A percentile compares a stretch with the other conserved stretches of the same genome.
These are phyloP conservation scores for Venturia carpophila DNA, from an alignment of 2,329 filamentous ascomycete genomes.

Conservation along the genomic window DNA sequence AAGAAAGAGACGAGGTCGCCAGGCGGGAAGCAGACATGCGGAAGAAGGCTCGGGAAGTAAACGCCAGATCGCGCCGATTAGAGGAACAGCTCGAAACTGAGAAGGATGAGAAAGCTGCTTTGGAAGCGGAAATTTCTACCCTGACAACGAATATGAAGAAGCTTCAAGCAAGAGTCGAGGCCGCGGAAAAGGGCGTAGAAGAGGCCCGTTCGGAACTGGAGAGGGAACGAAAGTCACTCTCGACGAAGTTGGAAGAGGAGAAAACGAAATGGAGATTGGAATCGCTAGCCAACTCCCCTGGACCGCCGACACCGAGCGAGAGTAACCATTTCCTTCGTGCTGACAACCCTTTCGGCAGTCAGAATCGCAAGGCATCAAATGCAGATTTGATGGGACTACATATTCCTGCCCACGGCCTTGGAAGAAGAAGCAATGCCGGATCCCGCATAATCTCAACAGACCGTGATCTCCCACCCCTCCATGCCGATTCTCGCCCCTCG, in stretches of 20 bases:
- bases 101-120: constrained; percentile 53
- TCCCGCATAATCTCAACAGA: constrained; percentile 24
- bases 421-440: constrained; percentile 23
- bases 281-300: constrained; percentile 26
- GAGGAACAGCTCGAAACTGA: constrained; percentile 78
- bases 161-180: constrained; percentile 57
- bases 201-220: constrained; percentile 50
- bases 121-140: constrained; percentile 56
- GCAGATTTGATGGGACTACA: constrained; percentile 30
- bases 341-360: constrained; percentile 31
- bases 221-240: constrained; percentile 50
- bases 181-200: constrained; percentile 55
- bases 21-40: constrained; percentile 80
- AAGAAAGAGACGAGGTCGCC: constrained; percentile 79
- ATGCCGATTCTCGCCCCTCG: constrained; percentile 23
- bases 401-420: constrained; percentile 24
- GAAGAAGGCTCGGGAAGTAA: constrained; percentile 81
- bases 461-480: constrained; percentile 17
- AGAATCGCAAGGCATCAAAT: constrained; percentile 32
- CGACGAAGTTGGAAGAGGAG: constrained; percentile 58
- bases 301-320: constrained; percentile 19
- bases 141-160: constrained; percentile 53
- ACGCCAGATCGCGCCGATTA: constrained; percentile 56
- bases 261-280: constrained; percentile 51
- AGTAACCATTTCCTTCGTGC: constrained; percentile 27